These are phyloP conservation scores for Aurantiochytrium sp. DNA, from an alignment of 108 stramenopile genomes.

Conservation along the genomic window DNA sequence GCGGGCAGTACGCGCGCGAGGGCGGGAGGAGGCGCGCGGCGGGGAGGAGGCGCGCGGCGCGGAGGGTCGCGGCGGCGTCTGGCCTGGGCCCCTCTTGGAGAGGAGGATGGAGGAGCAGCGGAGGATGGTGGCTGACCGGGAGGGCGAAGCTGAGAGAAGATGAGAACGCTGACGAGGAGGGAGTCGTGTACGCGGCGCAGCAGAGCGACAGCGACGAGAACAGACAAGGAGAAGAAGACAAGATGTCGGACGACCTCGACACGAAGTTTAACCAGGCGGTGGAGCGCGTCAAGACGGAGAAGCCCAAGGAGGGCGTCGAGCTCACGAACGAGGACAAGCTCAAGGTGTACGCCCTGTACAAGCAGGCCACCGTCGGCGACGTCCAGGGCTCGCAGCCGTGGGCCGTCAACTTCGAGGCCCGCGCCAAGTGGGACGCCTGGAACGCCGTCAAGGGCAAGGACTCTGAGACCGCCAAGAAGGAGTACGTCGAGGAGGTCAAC, in stretches of 20 bases:
- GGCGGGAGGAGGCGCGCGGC: too few relatives aligned
- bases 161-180: too few relatives aligned
- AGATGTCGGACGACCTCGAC: not conserved
- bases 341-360: conserved; percentile 14
- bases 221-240: not conserved
- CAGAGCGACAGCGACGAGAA: too few relatives aligned
- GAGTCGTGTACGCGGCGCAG: too few relatives aligned
- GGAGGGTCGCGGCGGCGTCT: too few relatives aligned
- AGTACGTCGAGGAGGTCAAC: conserved; percentile 24
- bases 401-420: not conserved
- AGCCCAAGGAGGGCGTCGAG: not conserved
- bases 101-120: too few relatives aligned
- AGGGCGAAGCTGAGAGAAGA: too few relatives aligned
- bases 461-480: not conserved
- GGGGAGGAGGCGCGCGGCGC: too few relatives aligned
- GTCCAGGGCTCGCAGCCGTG: not conserved
- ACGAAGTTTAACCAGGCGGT: not conserved
- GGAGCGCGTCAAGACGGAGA: not conserved
- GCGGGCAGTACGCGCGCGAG: too few relatives aligned
- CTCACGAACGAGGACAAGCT: conserved; percentile 20
- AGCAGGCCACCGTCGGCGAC: conserved; percentile 23
- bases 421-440: conserved; percentile 24
- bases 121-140: too few relatives aligned
- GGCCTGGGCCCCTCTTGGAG: too few relatives aligned
- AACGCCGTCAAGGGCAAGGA: conserved; percentile 10